Evolutionary conservation across 2,329 filamentous ascomycete genomes (phyloP).

Genomic region (Graphilbum sp.): DNA sequence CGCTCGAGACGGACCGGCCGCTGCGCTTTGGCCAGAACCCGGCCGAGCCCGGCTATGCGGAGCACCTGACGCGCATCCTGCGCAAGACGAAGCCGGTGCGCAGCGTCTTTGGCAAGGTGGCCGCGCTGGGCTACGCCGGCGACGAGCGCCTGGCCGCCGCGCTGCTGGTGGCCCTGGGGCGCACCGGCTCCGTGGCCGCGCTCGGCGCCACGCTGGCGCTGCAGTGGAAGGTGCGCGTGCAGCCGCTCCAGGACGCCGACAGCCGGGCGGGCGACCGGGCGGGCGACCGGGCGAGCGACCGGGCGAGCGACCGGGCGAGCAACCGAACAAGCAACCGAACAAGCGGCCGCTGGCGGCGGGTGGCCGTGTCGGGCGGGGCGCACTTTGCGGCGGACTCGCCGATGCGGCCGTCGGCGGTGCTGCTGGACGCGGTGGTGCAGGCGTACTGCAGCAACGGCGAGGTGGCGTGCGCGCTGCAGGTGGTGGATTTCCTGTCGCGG

Average conservation of each 20-base stretch:
- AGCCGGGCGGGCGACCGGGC: too few relatives aligned
- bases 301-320: too few relatives aligned
- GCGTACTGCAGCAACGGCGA: conserved; percentile 50
- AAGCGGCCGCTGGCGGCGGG: conserved; percentile 8
- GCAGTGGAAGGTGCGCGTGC: conserved; percentile 14
- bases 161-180: conserved; percentile 24
- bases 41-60: conserved; percentile 10
- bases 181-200: conserved; percentile 18
- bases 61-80: conserved; percentile 16
- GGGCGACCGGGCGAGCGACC: too few relatives aligned
- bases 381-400: conserved; percentile 30
- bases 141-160: conserved; percentile 24
- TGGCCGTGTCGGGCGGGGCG: conserved; percentile 17
- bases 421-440: conserved; percentile 53
- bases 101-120: conserved; percentile 15
- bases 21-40: conserved; percentile 17
- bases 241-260: too few relatives aligned
- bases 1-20: conserved; percentile 4
- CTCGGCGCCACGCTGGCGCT: conserved; percentile 17
- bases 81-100: conserved; percentile 13
- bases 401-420: conserved; percentile 36
- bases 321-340: neutral
- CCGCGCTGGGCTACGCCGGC: conserved; percentile 13
- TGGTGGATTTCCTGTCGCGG: conserved; percentile 46
- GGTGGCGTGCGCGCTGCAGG: conserved; percentile 37